These are phyloP conservation scores for Nemophila menziesii DNA, from an alignment of 257 asterid genomes.

Conservation along the genomic window DNA sequence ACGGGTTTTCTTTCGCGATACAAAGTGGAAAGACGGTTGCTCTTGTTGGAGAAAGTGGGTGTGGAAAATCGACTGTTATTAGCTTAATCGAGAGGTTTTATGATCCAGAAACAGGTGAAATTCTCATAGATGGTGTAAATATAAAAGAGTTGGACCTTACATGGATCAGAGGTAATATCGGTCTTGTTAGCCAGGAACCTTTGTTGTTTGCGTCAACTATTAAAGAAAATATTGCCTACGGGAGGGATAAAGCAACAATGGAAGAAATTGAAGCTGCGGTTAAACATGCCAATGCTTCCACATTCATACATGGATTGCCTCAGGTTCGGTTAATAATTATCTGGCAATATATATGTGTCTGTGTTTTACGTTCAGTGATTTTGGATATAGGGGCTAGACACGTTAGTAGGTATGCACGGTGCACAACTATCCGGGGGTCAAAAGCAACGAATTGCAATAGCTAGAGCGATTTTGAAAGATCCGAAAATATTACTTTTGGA, in stretches of 20 bases:
- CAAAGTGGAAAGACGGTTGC: conserved; percentile 53
- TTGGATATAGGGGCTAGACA: conserved; percentile 31
- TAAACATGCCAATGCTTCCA: conserved; percentile 43
- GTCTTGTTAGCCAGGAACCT: conserved; percentile 75
- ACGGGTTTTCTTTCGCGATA: conserved; percentile 36
- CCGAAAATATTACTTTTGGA: conserved; percentile 58
- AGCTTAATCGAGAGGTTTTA: conserved; percentile 65
- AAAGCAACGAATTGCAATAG: conserved; percentile 62
- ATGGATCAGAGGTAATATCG: conserved; percentile 55
- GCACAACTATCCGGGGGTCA: conserved; percentile 62
- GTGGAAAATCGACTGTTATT: conserved; percentile 64
- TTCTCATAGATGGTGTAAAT: conserved; percentile 45
- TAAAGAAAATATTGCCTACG: conserved; percentile 53
- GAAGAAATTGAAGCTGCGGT: conserved; percentile 39
- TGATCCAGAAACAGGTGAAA: conserved; percentile 60
- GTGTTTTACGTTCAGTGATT: background rate
- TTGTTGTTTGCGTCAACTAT: conserved; percentile 45
- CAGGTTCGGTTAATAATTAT: too few species aligned
- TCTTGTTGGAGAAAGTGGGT: conserved; percentile 70
- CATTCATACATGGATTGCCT: conserved; percentile 42
- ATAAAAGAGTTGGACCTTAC: conserved; percentile 30
- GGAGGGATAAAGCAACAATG: conserved; percentile 13
- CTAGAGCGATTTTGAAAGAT: conserved; percentile 50
- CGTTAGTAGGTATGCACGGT: conserved; percentile 56
- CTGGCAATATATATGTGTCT: too few species aligned